Evolutionary conservation across 768 basidiomycete species (phyloP).

Genomic region (Psilocybe azurescens): DNA sequence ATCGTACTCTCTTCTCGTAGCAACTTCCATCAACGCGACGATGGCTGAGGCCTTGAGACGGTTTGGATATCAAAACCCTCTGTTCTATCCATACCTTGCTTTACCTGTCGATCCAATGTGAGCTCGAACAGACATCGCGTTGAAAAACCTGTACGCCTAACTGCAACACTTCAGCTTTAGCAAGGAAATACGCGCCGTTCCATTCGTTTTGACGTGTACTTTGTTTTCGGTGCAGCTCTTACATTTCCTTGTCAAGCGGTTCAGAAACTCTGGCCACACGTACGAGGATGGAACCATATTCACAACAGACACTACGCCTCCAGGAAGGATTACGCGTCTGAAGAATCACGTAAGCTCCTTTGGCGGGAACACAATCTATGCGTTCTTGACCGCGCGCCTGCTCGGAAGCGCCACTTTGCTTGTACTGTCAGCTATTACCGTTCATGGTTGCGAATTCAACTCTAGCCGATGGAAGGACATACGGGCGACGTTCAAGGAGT

Average conservation of each 20-base stretch:
- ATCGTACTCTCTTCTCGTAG: neutral
- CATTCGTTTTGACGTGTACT: constrained; percentile 7
- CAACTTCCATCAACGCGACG: neutral
- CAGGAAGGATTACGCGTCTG: neutral
- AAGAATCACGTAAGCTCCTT: constrained; percentile 3
- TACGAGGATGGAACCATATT: neutral
- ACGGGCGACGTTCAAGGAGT: neutral
- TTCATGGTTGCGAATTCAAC: neutral
- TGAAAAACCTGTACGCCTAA: neutral
- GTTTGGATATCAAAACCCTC: neutral
- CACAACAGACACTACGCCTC: neutral
- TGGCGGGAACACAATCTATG: constrained; percentile 14
- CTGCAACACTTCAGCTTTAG: constrained; percentile 1
- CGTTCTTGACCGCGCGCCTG: constrained; percentile 16
- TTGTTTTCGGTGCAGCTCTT: constrained; percentile 2
- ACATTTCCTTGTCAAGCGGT: constrained; percentile 1
- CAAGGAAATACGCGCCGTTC: constrained; percentile 12
- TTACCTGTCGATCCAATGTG: neutral
- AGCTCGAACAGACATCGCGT: neutral
- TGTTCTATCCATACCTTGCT: neutral
- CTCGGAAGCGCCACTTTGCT: constrained; percentile 15
- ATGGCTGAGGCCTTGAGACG: neutral
- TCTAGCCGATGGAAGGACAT: neutral
- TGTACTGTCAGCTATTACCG: constrained; percentile 4
- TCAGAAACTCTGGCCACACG: neutral